Conservation (phyloP, 306 rosid genomes). For the Fragaria vesca region DNA sequence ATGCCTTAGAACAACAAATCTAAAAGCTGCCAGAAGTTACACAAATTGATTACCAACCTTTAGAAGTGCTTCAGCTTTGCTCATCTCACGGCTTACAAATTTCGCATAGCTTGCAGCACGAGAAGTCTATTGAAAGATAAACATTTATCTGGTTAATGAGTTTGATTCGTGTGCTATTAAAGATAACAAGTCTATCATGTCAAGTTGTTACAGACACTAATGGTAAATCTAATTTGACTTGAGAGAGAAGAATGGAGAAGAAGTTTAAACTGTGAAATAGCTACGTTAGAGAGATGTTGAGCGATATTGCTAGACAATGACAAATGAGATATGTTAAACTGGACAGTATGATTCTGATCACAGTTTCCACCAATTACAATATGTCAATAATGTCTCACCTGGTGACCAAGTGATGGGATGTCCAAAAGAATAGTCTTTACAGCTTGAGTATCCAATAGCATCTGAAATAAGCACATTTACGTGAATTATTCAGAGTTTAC, state of each 20-base stretch:
- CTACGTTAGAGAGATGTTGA: background rate
- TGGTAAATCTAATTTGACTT: slow-evolving; percentile 1
- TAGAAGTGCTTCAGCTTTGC: slow-evolving; percentile 98
- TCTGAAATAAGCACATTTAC: slow-evolving; percentile 52
- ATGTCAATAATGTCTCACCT: slow-evolving; percentile 44
- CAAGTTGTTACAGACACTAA: background rate
- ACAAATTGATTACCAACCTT: slow-evolving; percentile 55
- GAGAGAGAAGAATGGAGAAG: background rate
- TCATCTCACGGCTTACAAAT: slow-evolving; percentile 97
- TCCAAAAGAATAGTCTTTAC: slow-evolving; percentile 96
- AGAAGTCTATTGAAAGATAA: slow-evolving; percentile 55
- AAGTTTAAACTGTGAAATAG: background rate
- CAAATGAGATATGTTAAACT: background rate
- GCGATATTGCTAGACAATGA: background rate
- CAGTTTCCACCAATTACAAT: background rate
- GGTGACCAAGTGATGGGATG: slow-evolving; percentile 96
- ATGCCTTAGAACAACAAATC: slow-evolving; percentile 16
- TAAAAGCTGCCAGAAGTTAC: slow-evolving; percentile 7
- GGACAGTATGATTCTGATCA: background rate
- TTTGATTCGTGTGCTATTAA: slow-evolving; percentile 12
- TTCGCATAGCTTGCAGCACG: slow-evolving; percentile 93
- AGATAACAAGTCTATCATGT: slow-evolving; percentile 7
- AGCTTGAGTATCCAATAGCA: slow-evolving; percentile 97
- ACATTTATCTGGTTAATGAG: slow-evolving; percentile 20
- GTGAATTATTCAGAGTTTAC: slow-evolving; percentile 18